These are phyloP conservation scores for Acer yangbiense DNA, from an alignment of 345 rosid species.

Conservation along the genomic window DNA sequence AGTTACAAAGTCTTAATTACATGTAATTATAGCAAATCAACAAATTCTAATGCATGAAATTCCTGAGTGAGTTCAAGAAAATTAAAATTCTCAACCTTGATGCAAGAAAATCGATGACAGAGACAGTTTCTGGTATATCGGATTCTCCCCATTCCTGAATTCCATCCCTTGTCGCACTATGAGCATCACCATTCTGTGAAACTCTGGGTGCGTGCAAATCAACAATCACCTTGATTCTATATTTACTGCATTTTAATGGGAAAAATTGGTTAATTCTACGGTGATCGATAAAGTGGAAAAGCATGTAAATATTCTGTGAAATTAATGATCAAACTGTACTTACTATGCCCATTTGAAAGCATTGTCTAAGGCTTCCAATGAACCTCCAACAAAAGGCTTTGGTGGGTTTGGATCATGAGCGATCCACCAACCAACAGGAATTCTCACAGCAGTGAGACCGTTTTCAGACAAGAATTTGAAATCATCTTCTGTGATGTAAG, in stretches of 20 bases:
- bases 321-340: neutral
- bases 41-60: neutral
- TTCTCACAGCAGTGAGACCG: constrained; percentile 38
- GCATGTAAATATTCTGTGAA: neutral
- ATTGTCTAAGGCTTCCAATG: constrained; percentile 33
- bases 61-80: too few species aligned
- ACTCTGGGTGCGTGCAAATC: constrained; percentile 36
- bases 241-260: constrained; percentile 17
- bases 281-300: neutral
- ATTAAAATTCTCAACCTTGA: neutral
- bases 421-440: constrained; percentile 50
- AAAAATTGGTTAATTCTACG: too few species aligned
- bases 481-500: constrained; percentile 38
- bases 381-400: constrained; percentile 39
- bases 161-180: constrained; percentile 44
- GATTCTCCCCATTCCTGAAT: constrained; percentile 45
- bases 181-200: constrained; percentile 40
- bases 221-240: constrained; percentile 33
- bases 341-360: constrained; percentile 43
- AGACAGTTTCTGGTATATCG: constrained; percentile 30
- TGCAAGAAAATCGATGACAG: constrained; percentile 44
- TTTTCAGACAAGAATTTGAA: constrained; percentile 38
- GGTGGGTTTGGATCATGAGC: constrained; percentile 38
- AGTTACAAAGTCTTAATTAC: neutral
- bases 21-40: neutral